phyloP scores from a whole-genome alignment of 345 rosid species.

The Firmiana major region DNA sequence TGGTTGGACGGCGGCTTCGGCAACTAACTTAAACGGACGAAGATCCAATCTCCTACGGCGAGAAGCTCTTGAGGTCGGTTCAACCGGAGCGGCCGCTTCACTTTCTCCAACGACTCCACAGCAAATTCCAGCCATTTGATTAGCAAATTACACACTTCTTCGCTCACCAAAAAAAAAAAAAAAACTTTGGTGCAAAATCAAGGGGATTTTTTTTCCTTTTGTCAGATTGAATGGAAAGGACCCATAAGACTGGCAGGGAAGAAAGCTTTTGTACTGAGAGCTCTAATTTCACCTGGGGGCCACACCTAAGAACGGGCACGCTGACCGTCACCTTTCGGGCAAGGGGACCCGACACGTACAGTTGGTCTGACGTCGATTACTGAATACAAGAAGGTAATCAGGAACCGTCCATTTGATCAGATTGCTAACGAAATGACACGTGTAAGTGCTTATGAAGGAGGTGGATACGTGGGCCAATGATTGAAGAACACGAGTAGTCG shows the following conservation, averaged over 20 bases:
- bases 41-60: constrained; percentile 59
- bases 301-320: constrained; percentile 58
- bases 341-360: constrained; percentile 56
- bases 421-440: constrained; percentile 35
- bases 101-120: constrained; percentile 69
- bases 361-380: constrained; percentile 65
- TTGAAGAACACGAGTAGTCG: constrained; percentile 20
- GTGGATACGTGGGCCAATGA: constrained; percentile 57
- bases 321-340: constrained; percentile 75
- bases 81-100: constrained; percentile 53
- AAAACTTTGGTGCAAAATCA: not conserved
- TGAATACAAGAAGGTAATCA: constrained; percentile 47
- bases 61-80: constrained; percentile 45
- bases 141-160: not conserved
- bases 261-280: constrained; percentile 7
- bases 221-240: not conserved
- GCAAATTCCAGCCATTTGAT: constrained; percentile 69
- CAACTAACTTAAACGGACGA: constrained; percentile 46
- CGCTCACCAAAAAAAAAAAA: not conserved
- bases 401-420: constrained; percentile 44
- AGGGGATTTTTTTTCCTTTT: not conserved
- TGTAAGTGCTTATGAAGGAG: constrained; percentile 12
- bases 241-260: constrained; percentile 21
- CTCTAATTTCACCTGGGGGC: constrained; percentile 48
- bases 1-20: constrained; percentile 38